Conservation (phyloP, 2,329 filamentous ascomycete species). For the Neophaeococcomyces mojaviensis region DNA sequence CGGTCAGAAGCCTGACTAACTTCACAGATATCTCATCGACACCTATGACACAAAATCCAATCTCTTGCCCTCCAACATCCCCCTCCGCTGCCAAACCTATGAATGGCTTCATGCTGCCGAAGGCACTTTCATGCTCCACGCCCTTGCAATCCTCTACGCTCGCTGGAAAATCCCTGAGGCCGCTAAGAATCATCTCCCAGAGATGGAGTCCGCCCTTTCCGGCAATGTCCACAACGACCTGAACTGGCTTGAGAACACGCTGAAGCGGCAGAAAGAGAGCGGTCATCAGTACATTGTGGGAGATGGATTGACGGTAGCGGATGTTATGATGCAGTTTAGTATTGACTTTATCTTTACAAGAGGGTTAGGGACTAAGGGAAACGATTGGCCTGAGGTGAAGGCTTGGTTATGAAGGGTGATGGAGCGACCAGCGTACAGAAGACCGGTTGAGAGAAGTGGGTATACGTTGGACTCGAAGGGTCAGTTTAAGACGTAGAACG, state of each 20-base stretch:
- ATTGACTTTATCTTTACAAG: slow-evolving; percentile 32
- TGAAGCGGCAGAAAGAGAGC: slow-evolving; percentile 27
- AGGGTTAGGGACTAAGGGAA: slow-evolving; percentile 12
- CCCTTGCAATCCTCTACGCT: slow-evolving; percentile 38
- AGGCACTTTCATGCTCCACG: slow-evolving; percentile 40
- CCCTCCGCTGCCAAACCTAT: slow-evolving; percentile 30
- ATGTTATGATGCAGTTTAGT: slow-evolving; percentile 41
- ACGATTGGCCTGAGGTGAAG: slow-evolving; percentile 15
- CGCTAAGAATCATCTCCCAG: slow-evolving; percentile 23
- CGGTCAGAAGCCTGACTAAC: neutral
- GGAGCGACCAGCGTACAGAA: slow-evolving; percentile 14
- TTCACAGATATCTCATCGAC: slow-evolving; percentile 38
- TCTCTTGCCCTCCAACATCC: slow-evolving; percentile 31
- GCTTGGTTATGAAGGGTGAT: slow-evolving; percentile 16
- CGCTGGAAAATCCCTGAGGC: slow-evolving; percentile 35
- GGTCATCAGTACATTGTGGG: slow-evolving; percentile 35
- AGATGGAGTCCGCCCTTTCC: slow-evolving; percentile 32
- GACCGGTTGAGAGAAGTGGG: slow-evolving; percentile 20
- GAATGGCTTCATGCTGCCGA: slow-evolving; percentile 43
- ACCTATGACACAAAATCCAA: slow-evolving; percentile 35
- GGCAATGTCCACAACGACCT: slow-evolving; percentile 40
- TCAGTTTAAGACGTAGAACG: neutral
- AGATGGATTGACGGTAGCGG: slow-evolving; percentile 35
- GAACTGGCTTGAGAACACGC: slow-evolving; percentile 37
- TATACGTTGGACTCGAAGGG: slow-evolving; percentile 10